Evolutionary conservation across 2,329 filamentous ascomycete genomes (phyloP).

Genomic region (Aspergillus caelatus): DNA sequence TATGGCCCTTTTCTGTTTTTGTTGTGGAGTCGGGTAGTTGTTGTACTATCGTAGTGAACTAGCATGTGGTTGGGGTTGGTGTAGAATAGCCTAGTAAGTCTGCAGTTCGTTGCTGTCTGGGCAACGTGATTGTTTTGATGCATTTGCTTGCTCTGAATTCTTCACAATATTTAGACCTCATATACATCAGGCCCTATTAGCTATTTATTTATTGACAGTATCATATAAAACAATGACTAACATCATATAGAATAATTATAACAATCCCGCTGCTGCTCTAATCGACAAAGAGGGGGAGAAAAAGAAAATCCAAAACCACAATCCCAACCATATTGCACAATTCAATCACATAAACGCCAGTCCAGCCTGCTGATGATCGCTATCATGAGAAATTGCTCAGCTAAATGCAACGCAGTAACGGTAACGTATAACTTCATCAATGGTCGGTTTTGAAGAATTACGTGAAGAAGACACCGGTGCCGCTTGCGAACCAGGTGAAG

Average conservation of each 20-base stretch:
- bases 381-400: conserved; percentile 29
- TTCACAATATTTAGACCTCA: neutral
- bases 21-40: neutral
- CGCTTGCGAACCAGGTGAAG: conserved; percentile 57
- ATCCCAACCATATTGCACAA: conserved; percentile 12
- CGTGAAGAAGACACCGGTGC: conserved; percentile 40
- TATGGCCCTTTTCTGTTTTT: neutral
- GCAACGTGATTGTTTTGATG: neutral
- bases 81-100: neutral
- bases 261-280: conserved; percentile 10
- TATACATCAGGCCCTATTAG: conserved; percentile 7
- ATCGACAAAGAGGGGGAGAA: neutral
- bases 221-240: conserved; percentile 5
- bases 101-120: neutral
- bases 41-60: neutral
- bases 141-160: neutral
- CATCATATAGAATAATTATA: conserved; percentile 6
- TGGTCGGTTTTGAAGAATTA: conserved; percentile 16
- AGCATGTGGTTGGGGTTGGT: neutral
- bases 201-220: conserved; percentile 7
- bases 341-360: conserved; percentile 15
- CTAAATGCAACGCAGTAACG: conserved; percentile 23
- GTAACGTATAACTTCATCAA: conserved; percentile 8
- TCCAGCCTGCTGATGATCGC: conserved; percentile 28
- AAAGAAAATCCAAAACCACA: conserved; percentile 8